phyloP scores from a whole-genome alignment of 2,329 filamentous ascomycete genomes.

The Teratosphaeria zuluensis region DNA sequence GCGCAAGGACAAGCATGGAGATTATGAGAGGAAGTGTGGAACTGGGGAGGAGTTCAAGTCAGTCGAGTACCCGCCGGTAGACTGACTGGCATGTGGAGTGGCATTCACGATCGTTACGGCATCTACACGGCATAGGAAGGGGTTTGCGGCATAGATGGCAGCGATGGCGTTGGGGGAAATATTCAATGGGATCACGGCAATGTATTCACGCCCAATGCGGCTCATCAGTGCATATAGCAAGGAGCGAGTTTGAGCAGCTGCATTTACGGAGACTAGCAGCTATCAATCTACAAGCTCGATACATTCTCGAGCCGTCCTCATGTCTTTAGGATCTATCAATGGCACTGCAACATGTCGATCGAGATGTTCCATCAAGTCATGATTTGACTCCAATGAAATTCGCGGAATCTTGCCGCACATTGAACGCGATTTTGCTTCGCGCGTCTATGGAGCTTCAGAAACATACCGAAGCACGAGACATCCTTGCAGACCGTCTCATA shows the following conservation, averaged over 20 bases:
- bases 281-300: no score
- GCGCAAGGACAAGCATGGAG: constrained; percentile 22
- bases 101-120: neutral
- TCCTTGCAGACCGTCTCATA: neutral
- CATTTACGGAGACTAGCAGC: no score
- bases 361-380: no score
- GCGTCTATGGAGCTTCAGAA: neutral
- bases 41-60: constrained; percentile 7
- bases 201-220: neutral
- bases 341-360: no score
- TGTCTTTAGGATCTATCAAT: no score
- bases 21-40: constrained; percentile 6
- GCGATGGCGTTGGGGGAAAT: neutral
- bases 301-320: neutral
- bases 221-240: neutral
- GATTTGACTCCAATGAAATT: neutral
- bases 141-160: neutral
- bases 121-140: neutral
- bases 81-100: neutral
- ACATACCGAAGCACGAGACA: neutral
- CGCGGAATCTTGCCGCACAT: neutral
- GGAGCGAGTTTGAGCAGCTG: no score
- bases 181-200: neutral
- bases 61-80: constrained; percentile 1
- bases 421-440: neutral